phyloP scores from a whole-genome alignment of 176 grass and related monocot species.

The Alopecurus myosuroides region DNA sequence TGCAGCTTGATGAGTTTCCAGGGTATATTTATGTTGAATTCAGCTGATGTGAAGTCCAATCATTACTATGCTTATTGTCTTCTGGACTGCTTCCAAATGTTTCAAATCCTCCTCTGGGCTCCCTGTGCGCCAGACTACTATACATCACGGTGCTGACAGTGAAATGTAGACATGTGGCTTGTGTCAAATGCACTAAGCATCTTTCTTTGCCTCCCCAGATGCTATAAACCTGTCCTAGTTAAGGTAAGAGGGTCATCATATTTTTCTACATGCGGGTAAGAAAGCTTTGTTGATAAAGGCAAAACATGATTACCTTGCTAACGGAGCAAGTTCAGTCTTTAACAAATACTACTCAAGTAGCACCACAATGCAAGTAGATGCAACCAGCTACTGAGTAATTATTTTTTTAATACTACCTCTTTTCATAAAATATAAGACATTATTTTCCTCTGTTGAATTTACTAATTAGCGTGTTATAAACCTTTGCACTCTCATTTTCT shows the following conservation, averaged over 20 bases:
- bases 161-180: background rate
- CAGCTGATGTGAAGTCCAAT: background rate
- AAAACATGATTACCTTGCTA: background rate
- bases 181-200: background rate
- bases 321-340: background rate
- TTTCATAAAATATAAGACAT: too few species aligned
- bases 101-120: background rate
- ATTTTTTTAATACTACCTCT: too few species aligned
- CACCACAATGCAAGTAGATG: background rate
- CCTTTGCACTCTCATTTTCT: background rate
- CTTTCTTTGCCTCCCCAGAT: conserved; percentile 1
- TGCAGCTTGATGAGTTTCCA: background rate
- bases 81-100: background rate
- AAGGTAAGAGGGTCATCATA: background rate
- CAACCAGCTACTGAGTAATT: background rate
- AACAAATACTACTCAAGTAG: background rate
- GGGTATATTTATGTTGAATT: background rate
- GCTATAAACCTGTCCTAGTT: background rate
- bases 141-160: background rate
- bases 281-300: background rate
- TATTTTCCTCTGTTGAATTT: background rate
- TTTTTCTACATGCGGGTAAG: background rate
- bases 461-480: background rate
- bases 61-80: background rate
- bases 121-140: background rate